phyloP scores from a whole-genome alignment of 1,139 yeast genomes.

The Hyphopichia buzzinii region DNA sequence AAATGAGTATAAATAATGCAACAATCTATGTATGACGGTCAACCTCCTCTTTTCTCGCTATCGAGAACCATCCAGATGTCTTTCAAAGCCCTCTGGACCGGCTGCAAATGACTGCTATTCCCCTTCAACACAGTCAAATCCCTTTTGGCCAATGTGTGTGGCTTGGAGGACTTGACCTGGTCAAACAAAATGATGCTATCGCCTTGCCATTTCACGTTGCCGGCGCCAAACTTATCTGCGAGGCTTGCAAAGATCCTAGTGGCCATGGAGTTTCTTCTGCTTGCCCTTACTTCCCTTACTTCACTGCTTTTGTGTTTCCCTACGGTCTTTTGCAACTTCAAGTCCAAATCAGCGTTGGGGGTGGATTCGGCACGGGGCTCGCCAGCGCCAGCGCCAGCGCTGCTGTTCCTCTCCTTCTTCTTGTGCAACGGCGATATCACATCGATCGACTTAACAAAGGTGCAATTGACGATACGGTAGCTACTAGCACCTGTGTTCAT shows the following conservation, averaged over 20 bases:
- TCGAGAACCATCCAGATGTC: slow-evolving; percentile 57
- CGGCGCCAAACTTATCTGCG: slow-evolving; percentile 18
- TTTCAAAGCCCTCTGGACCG: slow-evolving; percentile 53
- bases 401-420: slow-evolving; percentile 10
- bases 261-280: slow-evolving; percentile 10
- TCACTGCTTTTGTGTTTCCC: slow-evolving; percentile 8
- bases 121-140: slow-evolving; percentile 23
- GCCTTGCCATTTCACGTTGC: slow-evolving; percentile 25
- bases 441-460: slow-evolving; percentile 55
- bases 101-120: slow-evolving; percentile 37
- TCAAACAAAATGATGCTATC: slow-evolving; percentile 22
- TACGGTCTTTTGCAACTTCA: neutral
- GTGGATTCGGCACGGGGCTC: no score
- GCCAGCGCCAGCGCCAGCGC: no score
- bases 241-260: slow-evolving; percentile 20
- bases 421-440: slow-evolving; percentile 32
- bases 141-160: slow-evolving; percentile 27
- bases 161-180: slow-evolving; percentile 26
- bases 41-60: slow-evolving; percentile 60
- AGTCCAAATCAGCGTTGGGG: neutral
- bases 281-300: no score
- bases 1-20: neutral
- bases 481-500: slow-evolving; percentile 24
- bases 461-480: slow-evolving; percentile 55
- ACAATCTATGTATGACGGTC: slow-evolving; percentile 7